These are phyloP conservation scores for Scheffersomyces stipitis DNA, from an alignment of 805 yeast genomes.

Conservation along the genomic window DNA sequence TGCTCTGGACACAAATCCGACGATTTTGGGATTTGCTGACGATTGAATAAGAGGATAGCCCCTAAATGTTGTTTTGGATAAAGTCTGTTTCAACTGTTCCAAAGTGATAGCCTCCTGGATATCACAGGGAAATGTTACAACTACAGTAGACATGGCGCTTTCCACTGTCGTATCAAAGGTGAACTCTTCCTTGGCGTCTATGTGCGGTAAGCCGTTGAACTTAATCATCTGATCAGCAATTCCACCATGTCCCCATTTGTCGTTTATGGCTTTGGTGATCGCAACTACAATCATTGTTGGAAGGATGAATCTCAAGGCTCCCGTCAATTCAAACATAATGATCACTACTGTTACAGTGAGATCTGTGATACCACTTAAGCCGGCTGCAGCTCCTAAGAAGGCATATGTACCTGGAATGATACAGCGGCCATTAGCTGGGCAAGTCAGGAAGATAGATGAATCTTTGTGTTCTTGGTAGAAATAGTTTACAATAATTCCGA, in stretches of 20 bases:
- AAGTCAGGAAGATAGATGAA: slow-evolving; percentile 31
- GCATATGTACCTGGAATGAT: slow-evolving; percentile 95
- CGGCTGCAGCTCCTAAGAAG: slow-evolving; percentile 93
- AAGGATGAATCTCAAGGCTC: slow-evolving; percentile 85
- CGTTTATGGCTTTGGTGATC: slow-evolving; percentile 76
- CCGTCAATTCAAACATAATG: slow-evolving; percentile 82
- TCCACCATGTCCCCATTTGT: slow-evolving; percentile 75
- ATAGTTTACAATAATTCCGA: slow-evolving; percentile 71
- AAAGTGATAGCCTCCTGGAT: slow-evolving; percentile 28
- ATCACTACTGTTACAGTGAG: slow-evolving; percentile 90
- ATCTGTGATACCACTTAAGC: slow-evolving; percentile 91
- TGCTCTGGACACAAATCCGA: slow-evolving; percentile 46
- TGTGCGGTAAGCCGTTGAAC: slow-evolving; percentile 83
- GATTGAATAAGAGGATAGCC: slow-evolving; percentile 57
- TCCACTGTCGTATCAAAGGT: slow-evolving; percentile 45
- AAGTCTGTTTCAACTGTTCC: slow-evolving; percentile 30
- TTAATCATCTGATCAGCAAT: slow-evolving; percentile 94
- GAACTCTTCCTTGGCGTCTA: slow-evolving; percentile 71
- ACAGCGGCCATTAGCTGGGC: slow-evolving; percentile 43
- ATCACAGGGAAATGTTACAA: slow-evolving; percentile 37
- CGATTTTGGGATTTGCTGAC: slow-evolving; percentile 33
- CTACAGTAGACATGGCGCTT: slow-evolving; percentile 60
- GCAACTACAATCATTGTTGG: slow-evolving; percentile 98
- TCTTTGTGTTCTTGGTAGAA: slow-evolving; percentile 31
- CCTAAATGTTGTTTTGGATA: slow-evolving; percentile 34